Conservation (phyloP, 2,329 filamentous ascomycete genomes). For the Eutypa lata region DNA sequence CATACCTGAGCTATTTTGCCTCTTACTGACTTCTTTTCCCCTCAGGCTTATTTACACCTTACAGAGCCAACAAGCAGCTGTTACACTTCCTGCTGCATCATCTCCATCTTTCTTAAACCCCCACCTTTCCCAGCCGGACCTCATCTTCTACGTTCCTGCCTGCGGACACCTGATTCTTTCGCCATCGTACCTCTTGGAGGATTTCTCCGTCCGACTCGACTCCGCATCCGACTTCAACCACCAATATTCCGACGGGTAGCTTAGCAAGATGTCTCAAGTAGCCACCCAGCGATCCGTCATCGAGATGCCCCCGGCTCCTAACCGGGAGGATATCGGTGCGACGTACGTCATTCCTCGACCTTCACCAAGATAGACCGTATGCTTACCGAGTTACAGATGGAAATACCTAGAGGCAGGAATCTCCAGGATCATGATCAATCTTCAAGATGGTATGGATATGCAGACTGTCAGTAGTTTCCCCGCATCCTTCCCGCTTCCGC, state of each 20-base stretch:
- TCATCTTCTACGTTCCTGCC: neutral
- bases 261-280: constrained; percentile 26
- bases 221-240: neutral
- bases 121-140: neutral
- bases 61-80: too few relatives aligned
- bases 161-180: neutral
- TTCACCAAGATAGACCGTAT: constrained; percentile 10
- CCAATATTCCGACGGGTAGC: neutral
- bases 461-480: constrained; percentile 58
- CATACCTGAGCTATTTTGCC: too few relatives aligned
- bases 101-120: neutral
- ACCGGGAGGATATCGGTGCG: constrained; percentile 57
- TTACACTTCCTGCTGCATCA: neutral
- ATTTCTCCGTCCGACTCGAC: neutral
- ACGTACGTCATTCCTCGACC: constrained; percentile 34
- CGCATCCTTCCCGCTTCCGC: neutral
- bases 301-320: constrained; percentile 56
- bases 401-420: constrained; percentile 84
- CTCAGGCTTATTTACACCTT: too few relatives aligned
- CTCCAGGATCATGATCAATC: constrained; percentile 86
- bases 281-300: constrained; percentile 32
- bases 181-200: neutral
- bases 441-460: constrained; percentile 92
- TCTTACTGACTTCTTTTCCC: too few relatives aligned
- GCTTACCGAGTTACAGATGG: constrained; percentile 60